A percentile compares a stretch with the other conserved stretches of the same genome.
Conservation (phyloP, 257 asterid genomes). For the Solanum dulcamara region DNA sequence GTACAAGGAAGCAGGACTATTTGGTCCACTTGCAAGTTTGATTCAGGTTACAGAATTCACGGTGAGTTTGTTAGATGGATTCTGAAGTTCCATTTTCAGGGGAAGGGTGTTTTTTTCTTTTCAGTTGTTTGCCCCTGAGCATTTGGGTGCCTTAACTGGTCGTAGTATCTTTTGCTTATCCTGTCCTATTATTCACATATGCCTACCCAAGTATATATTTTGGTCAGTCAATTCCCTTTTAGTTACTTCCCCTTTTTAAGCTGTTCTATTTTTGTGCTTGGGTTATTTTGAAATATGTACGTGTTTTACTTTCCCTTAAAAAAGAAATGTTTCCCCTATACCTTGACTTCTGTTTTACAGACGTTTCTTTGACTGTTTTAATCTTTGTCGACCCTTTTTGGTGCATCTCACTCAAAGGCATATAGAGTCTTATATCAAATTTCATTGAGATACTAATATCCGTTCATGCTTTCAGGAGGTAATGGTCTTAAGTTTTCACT, state of each 20-base stretch:
- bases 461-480: neutral
- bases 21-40: slow-evolving; percentile 56
- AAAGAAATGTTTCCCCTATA: neutral
- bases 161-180: neutral
- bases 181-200: neutral
- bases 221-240: neutral
- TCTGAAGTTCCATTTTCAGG: neutral
- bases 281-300: neutral
- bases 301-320: neutral
- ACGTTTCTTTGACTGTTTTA: neutral
- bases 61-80: slow-evolving; percentile 32
- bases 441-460: neutral
- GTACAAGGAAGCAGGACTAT: slow-evolving; percentile 83
- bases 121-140: neutral
- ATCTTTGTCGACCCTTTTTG: neutral
- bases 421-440: neutral
- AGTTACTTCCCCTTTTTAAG: neutral
- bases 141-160: neutral
- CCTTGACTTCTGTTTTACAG: neutral
- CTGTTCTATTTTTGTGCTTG: neutral
- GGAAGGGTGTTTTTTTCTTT: neutral
- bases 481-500: neutral
- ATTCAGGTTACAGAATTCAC: slow-evolving; percentile 94
- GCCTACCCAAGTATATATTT: neutral
- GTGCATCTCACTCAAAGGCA: neutral